A percentile compares a stretch with the other conserved stretches of the same genome.
Conservation (phyloP, 1,139 yeast species). For the Arxiozyma bovina region DNA sequence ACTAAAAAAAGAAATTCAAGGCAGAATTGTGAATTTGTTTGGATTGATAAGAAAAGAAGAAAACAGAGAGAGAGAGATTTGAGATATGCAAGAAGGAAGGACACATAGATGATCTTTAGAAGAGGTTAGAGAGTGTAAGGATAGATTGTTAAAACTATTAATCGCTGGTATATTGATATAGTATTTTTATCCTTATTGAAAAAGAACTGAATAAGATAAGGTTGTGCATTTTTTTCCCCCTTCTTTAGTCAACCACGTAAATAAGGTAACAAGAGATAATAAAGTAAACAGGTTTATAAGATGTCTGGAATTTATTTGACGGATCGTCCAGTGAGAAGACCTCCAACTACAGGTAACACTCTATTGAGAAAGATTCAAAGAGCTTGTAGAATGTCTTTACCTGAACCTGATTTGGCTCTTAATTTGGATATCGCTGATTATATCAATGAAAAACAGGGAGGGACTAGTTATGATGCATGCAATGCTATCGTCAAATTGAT, state of each 20-base stretch:
- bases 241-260: neutral
- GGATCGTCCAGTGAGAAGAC: slow-evolving; percentile 29
- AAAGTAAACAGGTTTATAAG: neutral
- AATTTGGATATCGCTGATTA: slow-evolving; percentile 90
- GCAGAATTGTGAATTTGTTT: neutral
- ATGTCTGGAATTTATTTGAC: slow-evolving; percentile 30
- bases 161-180: too few species aligned
- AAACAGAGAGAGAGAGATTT: neutral
- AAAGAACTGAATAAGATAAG: neutral
- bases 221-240: neutral
- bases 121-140: too few species aligned
- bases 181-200: too few species aligned
- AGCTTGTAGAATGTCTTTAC: slow-evolving; percentile 78
- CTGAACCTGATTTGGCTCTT: slow-evolving; percentile 81
- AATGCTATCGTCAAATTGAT: slow-evolving; percentile 77
- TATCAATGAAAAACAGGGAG: slow-evolving; percentile 86
- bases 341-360: slow-evolving; percentile 25
- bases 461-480: slow-evolving; percentile 88
- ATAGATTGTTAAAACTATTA: neutral
- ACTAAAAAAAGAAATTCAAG: neutral
- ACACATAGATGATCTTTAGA: neutral
- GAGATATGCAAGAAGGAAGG: too few species aligned
- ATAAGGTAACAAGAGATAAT: neutral
- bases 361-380: slow-evolving; percentile 64
- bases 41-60: neutral